Evolutionary conservation across 164 flowering plant genomes (phyloP).

Genomic region (Umbilicus rupestris): DNA sequence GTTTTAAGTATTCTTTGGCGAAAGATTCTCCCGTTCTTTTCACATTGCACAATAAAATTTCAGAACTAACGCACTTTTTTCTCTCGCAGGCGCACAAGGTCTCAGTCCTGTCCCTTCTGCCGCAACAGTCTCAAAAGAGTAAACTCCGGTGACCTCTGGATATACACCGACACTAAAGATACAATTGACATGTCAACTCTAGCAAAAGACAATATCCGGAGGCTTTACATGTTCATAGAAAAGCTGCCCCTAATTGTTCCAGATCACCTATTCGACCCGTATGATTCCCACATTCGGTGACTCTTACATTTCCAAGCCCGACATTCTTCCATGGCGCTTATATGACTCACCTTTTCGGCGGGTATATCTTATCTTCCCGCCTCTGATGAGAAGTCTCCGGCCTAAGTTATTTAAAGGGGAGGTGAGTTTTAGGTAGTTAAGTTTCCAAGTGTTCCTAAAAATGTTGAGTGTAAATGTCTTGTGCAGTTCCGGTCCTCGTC

Average conservation of each 20-base stretch:
- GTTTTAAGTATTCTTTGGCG: not conserved
- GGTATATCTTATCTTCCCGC: slow-evolving; percentile 27
- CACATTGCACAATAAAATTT: no score
- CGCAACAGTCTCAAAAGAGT: slow-evolving; percentile 74
- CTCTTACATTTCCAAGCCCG: not conserved
- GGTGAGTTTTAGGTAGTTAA: slow-evolving; percentile 29
- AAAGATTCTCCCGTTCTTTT: no score
- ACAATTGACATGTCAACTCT: slow-evolving; percentile 48
- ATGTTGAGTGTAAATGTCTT: no score
- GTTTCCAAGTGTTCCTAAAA: slow-evolving; percentile 12
- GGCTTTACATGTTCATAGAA: slow-evolving; percentile 67
- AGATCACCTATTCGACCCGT: slow-evolving; percentile 40
- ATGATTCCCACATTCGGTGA: slow-evolving; percentile 43
- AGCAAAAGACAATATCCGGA: slow-evolving; percentile 51
- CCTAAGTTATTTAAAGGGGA: slow-evolving; percentile 17
- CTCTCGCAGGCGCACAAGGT: slow-evolving; percentile 53
- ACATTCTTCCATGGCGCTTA: not conserved
- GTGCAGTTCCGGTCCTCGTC: no score
- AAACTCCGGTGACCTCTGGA: slow-evolving; percentile 73
- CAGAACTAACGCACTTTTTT: not conserved
- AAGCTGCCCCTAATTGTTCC: slow-evolving; percentile 66
- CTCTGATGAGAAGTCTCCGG: slow-evolving; percentile 18
- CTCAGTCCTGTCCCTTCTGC: slow-evolving; percentile 80
- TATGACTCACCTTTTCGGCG: no score
- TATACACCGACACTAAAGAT: slow-evolving; percentile 51